A percentile compares a stretch with the other conserved stretches of the same genome.
Conservation (phyloP, 2,329 filamentous ascomycete species). For the Aureobasidium leucospermi region DNA sequence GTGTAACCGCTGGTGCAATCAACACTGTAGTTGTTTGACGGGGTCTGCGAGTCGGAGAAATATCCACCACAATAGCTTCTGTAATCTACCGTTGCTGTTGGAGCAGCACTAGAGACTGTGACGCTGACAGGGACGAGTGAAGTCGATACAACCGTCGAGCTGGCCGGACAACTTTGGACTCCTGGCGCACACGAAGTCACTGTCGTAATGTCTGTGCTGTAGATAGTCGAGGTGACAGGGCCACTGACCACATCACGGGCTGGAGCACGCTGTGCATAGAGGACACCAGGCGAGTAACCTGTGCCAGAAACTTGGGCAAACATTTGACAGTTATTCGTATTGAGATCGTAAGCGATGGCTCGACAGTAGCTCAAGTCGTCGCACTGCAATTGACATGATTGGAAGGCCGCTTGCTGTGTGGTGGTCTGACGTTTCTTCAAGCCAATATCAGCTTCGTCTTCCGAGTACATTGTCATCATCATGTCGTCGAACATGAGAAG, state of each 20-base stretch:
- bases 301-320: slow-evolving; percentile 4
- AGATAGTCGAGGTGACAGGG: slow-evolving; percentile 9
- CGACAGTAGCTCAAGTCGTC: not conserved
- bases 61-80: not conserved
- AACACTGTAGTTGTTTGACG: not conserved
- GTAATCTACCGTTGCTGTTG: not conserved
- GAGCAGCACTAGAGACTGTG: not conserved
- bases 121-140: slow-evolving; percentile 1
- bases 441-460: not conserved
- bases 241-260: slow-evolving; percentile 1
- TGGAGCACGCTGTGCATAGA: slow-evolving; percentile 8
- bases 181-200: slow-evolving; percentile 9
- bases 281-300: not conserved
- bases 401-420: slow-evolving; percentile 6
- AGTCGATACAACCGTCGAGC: slow-evolving; percentile 9
- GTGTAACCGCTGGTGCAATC: not conserved
- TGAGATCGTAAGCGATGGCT: slow-evolving; percentile 9
- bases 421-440: not conserved
- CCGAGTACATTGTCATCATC: slow-evolving; percentile 3
- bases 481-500: slow-evolving; percentile 10
- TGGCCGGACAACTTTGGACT: slow-evolving; percentile 12
- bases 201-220: slow-evolving; percentile 7
- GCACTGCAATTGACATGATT: slow-evolving; percentile 7
- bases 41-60: not conserved
- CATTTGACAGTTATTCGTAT: not conserved